Evolutionary conservation across 306 rosid species (phyloP), one percentile per base, ranked within the genome.

Genomic region (Mimosa pudica): DNA sequence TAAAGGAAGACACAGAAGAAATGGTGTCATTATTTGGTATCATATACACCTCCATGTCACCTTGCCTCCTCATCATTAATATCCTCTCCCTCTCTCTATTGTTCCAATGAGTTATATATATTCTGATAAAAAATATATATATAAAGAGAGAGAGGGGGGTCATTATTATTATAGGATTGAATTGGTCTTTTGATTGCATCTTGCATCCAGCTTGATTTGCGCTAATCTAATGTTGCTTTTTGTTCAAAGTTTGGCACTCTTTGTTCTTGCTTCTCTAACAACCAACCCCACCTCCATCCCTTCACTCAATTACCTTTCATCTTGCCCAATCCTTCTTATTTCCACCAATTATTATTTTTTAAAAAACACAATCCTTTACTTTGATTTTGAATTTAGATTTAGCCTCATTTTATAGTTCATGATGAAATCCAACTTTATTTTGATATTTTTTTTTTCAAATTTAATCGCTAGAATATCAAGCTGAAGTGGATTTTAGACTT

Each of bases 1-100:
- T 83, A 70, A 83, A 82, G 85, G 66, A 62, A 73, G 77, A 75
- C 67, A 71, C 65, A 57, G 61, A 79, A 71, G 74, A 8, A 57
- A 57, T 77, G 65, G 73, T 51, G 60, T 80, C 7, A 62, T 80
- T 73, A 80, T 48, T 72, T 45, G 67, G 67, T 61, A 61, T 61
- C 41, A 61, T 61, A 70, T 71, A 24, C 74, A 45, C 24, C 10
- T 82, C 81, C 75, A 47, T 82, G 69, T 71, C 45, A 2, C 46
- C 46, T 6, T 64, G 46, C 70, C 70, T 17, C 70, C 8, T 64
- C 46, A 64, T 64, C 20, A 35, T 36, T 24, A 14, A 11, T 48
- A 11, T 20, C 2, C 41, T 24, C 67, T 61, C 67, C 30, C 67
- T 30, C 45, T 33, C 69, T 32, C 68, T 63, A 3, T 61, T 60